phyloP scores from a whole-genome alignment of 2,329 filamentous ascomycete genomes.

The Pseudogymnoascus sp. region DNA sequence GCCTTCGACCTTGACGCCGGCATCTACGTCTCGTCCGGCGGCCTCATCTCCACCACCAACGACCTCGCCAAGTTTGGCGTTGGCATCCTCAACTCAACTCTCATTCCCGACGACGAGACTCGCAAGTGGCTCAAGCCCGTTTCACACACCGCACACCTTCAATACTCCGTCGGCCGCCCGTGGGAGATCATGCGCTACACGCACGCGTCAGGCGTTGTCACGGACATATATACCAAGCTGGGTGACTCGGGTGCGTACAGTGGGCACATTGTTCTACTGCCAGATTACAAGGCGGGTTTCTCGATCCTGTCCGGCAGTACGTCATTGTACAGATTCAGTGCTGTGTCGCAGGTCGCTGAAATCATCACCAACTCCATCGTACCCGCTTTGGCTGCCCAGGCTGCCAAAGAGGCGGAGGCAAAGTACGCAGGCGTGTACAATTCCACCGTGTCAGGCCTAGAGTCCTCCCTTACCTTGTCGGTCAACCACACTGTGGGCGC shows the following conservation, averaged over 20 bases:
- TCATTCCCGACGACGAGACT: slow-evolving; percentile 35
- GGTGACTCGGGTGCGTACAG: slow-evolving; percentile 39
- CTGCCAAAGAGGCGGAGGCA: slow-evolving; percentile 9
- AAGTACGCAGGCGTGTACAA: slow-evolving; percentile 21
- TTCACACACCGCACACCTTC: slow-evolving; percentile 32
- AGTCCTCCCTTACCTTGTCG: slow-evolving; percentile 26
- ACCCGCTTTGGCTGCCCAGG: slow-evolving; percentile 21
- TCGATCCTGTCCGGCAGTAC: slow-evolving; percentile 33
- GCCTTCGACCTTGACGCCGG: slow-evolving; percentile 29
- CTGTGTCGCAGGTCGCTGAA: slow-evolving; percentile 15
- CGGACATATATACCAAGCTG: slow-evolving; percentile 42
- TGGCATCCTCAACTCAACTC: slow-evolving; percentile 37
- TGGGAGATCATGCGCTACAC: slow-evolving; percentile 41
- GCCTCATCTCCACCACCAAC: slow-evolving; percentile 35
- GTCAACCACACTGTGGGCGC: slow-evolving; percentile 16
- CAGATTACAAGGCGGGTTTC: slow-evolving; percentile 40
- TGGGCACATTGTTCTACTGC: slow-evolving; percentile 35
- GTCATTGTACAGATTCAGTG: slow-evolving; percentile 1
- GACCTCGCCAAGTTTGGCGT: slow-evolving; percentile 38
- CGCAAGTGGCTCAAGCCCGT: slow-evolving; percentile 40
- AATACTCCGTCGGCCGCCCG: slow-evolving; percentile 36
- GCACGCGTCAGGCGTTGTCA: slow-evolving; percentile 33
- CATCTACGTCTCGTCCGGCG: slow-evolving; percentile 29
- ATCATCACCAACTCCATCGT: slow-evolving; percentile 20
- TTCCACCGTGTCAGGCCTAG: slow-evolving; percentile 16